Evolutionary conservation across 129 eudicot species (phyloP).

Genomic region (carrot (Daucus carota)): DH1_v3.0 NC_030387.2:14674501-14675000

Average conservation of each 20-base stretch:
- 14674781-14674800: conserved; percentile 53
- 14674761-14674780: neutral
- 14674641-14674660: neutral
- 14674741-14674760: neutral
- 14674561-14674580: neutral
- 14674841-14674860: conserved; percentile 68
- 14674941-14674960: conserved; percentile 30
- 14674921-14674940: conserved; percentile 90
- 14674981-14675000: conserved; percentile 71
- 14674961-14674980: conserved; percentile 84
- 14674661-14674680: too few relatives aligned
- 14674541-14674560: too few relatives aligned
- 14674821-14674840: conserved; percentile 89
- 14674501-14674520: too few relatives aligned
- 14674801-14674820: conserved; percentile 53
- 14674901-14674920: conserved; percentile 87
- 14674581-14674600: neutral
- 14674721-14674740: too few relatives aligned
- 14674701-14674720: too few relatives aligned
- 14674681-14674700: neutral
- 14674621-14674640: neutral
- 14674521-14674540: too few relatives aligned
- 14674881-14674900: conserved; percentile 59
- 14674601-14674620: neutral
- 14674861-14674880: conserved; percentile 60